These are phyloP conservation scores for Cystofilobasidium bisporidii DNA, from an alignment of 768 basidiomycete genomes.

Conservation along the genomic window DNA sequence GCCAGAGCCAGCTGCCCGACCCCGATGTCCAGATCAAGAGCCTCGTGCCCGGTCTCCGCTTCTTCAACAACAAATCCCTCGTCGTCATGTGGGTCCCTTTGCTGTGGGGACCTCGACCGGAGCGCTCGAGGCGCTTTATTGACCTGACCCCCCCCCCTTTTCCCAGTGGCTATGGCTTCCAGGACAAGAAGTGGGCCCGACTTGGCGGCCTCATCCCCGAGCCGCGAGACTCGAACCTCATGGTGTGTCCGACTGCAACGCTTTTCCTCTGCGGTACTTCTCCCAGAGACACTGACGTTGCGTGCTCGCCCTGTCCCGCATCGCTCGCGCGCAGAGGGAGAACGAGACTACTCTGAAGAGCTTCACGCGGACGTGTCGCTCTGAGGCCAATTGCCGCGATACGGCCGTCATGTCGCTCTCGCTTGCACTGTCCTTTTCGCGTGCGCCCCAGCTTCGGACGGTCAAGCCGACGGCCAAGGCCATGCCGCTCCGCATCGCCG, in stretches of 20 bases:
- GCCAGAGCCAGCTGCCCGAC: conserved; percentile 34
- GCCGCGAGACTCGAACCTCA: conserved; percentile 55
- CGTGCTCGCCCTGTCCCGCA: no score
- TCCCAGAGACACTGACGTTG: no score
- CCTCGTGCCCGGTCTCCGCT: conserved; percentile 25
- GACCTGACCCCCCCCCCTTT: no score
- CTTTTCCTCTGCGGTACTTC: no score
- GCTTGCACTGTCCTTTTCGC: conserved; percentile 52
- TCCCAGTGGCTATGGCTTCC: conserved; percentile 77
- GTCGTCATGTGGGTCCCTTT: conserved; percentile 57
- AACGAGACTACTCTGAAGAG: neutral
- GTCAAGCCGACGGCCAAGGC: conserved; percentile 57
- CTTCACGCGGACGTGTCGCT: neutral
- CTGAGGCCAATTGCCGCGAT: neutral
- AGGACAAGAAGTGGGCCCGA: conserved; percentile 47
- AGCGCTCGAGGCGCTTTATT: no score
- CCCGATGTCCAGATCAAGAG: conserved; percentile 9
- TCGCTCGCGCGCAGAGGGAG: neutral
- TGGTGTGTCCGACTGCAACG: neutral
- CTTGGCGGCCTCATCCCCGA: conserved; percentile 51
- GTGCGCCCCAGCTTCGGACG: conserved; percentile 43
- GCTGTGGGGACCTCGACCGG: no score
- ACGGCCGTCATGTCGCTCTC: conserved; percentile 34
- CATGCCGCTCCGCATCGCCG: conserved; percentile 56
- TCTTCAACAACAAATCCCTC: conserved; percentile 45